Evolutionary conservation across 2,329 filamentous ascomycete species (phyloP), one percentile per base, ranked within the genome.

Genomic region (Xylaria digitata): DNA sequence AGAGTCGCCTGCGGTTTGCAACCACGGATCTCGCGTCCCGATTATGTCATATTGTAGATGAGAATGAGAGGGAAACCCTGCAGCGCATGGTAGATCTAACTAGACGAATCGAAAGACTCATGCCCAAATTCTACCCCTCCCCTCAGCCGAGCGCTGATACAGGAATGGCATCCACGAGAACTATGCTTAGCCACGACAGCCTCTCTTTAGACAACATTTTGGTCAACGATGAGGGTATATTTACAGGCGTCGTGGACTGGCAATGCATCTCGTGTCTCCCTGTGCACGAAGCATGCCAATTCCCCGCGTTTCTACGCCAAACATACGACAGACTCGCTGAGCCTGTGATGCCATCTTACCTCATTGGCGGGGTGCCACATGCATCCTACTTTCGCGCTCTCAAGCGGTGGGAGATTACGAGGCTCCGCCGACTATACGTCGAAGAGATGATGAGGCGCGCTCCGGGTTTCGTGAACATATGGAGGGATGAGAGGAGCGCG

Each of bases 231-330:
- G 64, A 72, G 1, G 77, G 77, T 8, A 40, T 71, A 11, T 60
- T 80, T 7, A 71, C 70, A 15, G 78, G 74, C 5, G 59, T 80
- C 6, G 48, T 78, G n/a, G 77, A 77, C 61, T 80, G 78, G 78
- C 75, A 78, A 40, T 76, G 74, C 56, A 69, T 79, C 7, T 73
- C 76, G 1, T 74, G 73, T 32, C 59, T 78, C 6, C 78, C 78
- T 1, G 66, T 75, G 2, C 74, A 74, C 66, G 70, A 74, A 40
- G 73, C 74, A 7, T 78, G 77, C 60, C 73, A 76, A 15, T 67
- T 75, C 32, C 78, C 78, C 1, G 67, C 67, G 1, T 77, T 79
- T 54, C 70, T 80, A 6, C 71, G 75, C 15, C 71, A 74, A 30
- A 46, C 64, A 13, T 64, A 54, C 17, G 70, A 75, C 54, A 67